Evolutionary conservation across 345 rosid species (phyloP).

Genomic region (Carallia brachiata): DNA sequence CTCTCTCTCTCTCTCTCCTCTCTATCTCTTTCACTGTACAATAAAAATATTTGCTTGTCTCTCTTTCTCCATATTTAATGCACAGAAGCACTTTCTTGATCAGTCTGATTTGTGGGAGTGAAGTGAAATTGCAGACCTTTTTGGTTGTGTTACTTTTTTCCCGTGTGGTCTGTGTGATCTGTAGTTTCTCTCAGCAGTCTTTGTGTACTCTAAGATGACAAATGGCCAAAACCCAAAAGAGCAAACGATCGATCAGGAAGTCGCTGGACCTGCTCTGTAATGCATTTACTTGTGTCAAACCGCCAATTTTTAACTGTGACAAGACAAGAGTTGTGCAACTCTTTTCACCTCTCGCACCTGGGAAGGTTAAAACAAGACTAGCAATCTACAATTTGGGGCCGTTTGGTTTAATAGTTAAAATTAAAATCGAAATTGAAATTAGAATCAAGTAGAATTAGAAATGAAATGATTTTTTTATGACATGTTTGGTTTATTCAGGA

Average conservation of each 20-base stretch:
- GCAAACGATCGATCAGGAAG: not conserved
- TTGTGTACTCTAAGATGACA: not conserved
- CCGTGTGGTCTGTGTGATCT: too few relatives aligned
- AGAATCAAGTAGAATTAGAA: too few relatives aligned
- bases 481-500: too few relatives aligned
- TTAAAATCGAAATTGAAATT: too few relatives aligned
- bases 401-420: too few relatives aligned
- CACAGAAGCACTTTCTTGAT: slow-evolving; percentile 3
- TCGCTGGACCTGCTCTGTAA: slow-evolving; percentile 28
- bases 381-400: too few relatives aligned
- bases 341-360: not conserved
- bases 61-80: not conserved
- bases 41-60: not conserved
- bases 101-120: not conserved
- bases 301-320: slow-evolving; percentile 20
- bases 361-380: not conserved
- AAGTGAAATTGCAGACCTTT: not conserved
- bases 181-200: not conserved
- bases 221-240: not conserved
- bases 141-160: slow-evolving; percentile 1
- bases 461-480: too few relatives aligned
- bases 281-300: slow-evolving; percentile 37
- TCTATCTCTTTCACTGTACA: not conserved
- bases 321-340: not conserved
- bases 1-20: not conserved